Evolutionary conservation across 805 yeast genomes (phyloP), one percentile per base, ranked within the genome.

Genomic region (Lipomyces orientalis): DNA sequence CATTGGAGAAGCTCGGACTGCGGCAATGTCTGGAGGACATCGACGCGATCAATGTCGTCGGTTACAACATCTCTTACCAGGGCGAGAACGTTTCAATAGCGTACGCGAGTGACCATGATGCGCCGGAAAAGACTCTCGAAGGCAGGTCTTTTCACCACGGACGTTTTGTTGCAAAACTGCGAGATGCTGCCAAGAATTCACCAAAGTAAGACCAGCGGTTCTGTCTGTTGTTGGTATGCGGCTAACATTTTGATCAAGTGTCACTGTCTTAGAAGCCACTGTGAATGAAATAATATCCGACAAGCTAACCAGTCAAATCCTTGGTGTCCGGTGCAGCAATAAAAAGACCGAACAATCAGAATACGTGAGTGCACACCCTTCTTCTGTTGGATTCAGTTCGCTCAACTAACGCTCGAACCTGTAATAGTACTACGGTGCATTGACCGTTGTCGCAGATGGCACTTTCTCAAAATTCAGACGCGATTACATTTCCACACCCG

Each of bases 101-200:
- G 34, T 95, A 95, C 76, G 92, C 97, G 22, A 64, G 62, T 33
- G 62, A 66, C 49, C 57, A 65, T 12, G 56, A 67, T 4, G 43
- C 54, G 12, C 63, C 65, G 1, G 73, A 73, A 4, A 51, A 31
- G 52, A 52, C 64, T 3, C 85, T 84, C 3, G 79, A 84, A 73
- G 99, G 99, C 65, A 90, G 90, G 4, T 89, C 97, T 0, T 93
- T 95, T 81, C 97, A 92, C 74, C 98, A 95, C 77, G 99, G 99
- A 25, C 88, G 87, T 65, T 95, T 95, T 75, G 83, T 95, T 62
- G 81, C 82, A 77, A 92, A 92, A 75, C 82, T 95, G 71, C 85
- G 99, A 72, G 75, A 77, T 14, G 86, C 90, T n/a, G 93, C 90
- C 25, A 81, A 83, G 60, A 76, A 76, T 8, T 95, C 93, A 73